A percentile compares a stretch with the other conserved stretches of the same genome.
Conservation (phyloP, 257 asterid species). For the Solanum paucissectum region DNA sequence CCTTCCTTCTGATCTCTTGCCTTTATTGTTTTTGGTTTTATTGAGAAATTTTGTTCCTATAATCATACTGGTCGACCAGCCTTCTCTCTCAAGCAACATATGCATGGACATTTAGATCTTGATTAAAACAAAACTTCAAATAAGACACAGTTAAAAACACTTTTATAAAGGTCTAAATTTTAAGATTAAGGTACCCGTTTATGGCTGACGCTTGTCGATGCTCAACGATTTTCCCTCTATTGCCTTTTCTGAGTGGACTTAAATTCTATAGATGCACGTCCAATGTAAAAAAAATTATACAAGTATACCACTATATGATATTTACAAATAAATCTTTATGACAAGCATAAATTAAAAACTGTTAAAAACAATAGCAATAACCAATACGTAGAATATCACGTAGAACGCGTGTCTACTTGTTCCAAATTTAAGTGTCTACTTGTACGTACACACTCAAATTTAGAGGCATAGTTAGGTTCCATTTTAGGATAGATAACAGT, state of each 20-base stretch:
- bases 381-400: background rate
- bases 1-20: conserved; percentile 8
- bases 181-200: conserved; percentile 1
- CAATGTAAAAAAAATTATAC: background rate
- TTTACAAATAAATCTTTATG: background rate
- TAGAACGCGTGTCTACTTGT: background rate
- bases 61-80: conserved; percentile 10
- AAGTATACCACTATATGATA: background rate
- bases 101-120: background rate
- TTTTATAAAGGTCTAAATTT: background rate
- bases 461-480: background rate
- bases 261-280: background rate
- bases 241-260: conserved; percentile 13
- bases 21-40: background rate
- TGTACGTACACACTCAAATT: background rate
- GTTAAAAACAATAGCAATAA: background rate
- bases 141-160: background rate
- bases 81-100: background rate
- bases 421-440: background rate
- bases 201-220: conserved; percentile 1
- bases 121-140: background rate
- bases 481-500: background rate
- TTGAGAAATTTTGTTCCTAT: background rate
- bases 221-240: background rate
- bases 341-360: background rate